phyloP scores from a whole-genome alignment of 208 protist species.

The Trypanosoma boissoni region DNA sequence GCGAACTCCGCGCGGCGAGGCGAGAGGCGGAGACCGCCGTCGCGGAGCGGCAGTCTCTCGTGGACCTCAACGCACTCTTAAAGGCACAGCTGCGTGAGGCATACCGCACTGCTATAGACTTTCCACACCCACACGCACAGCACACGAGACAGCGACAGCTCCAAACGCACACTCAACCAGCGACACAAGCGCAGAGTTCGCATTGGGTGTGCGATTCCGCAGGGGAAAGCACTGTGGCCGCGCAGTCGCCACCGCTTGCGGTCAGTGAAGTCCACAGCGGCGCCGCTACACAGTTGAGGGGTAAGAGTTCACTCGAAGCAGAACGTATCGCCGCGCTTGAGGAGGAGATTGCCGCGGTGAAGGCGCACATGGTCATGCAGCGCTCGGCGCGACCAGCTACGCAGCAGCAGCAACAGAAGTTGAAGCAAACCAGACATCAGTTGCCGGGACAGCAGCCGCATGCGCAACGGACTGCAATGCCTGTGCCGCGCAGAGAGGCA shows the following conservation, averaged over 20 bases:
- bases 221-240: constrained; percentile 4
- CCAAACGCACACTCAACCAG: constrained; percentile 5
- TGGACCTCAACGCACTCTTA: constrained; percentile 81
- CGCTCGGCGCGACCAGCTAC: no score
- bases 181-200: background rate
- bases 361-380: constrained; percentile 43
- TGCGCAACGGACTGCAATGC: constrained; percentile 1
- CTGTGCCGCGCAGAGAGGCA: background rate
- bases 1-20: constrained; percentile 42
- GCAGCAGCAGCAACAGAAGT: background rate
- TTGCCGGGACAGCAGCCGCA: background rate
- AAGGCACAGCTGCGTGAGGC: constrained; percentile 84
- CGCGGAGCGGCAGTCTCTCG: constrained; percentile 72
- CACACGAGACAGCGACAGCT: constrained; percentile 10
- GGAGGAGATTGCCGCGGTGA: constrained; percentile 65
- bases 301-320: constrained; percentile 11
- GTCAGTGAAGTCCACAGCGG: constrained; percentile 1
- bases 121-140: constrained; percentile 3
- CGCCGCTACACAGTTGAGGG: background rate
- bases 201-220: background rate
- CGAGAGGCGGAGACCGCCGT: constrained; percentile 45
- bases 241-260: constrained; percentile 1
- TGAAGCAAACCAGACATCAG: constrained; percentile 9
- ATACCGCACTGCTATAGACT: constrained; percentile 48
- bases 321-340: constrained; percentile 42